Percentiles rank a stretch among this genome's conserved stretches.
Conservation (phyloP, 371 early-diverging fungal genomes). For the Synchytrium microbalum region DNA sequence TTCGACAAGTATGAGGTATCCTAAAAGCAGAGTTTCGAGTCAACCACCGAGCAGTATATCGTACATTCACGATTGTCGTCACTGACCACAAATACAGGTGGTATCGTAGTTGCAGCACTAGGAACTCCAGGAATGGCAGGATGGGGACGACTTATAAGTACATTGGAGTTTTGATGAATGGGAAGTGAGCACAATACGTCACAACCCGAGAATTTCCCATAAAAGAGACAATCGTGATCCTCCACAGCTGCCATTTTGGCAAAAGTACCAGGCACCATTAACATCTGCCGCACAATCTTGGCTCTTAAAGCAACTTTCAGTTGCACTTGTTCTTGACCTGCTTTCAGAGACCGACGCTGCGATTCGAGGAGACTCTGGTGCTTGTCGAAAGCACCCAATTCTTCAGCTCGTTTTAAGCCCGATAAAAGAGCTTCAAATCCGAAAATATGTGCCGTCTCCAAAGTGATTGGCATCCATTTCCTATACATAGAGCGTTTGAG, state of each 20-base stretch:
- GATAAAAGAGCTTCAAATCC: constrained; percentile 30
- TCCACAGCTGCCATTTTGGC: constrained; percentile 7
- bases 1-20: constrained; percentile 37
- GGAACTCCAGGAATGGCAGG: constrained; percentile 47
- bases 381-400: constrained; percentile 16
- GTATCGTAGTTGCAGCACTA: constrained; percentile 32
- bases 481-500: constrained; percentile 11
- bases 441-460: constrained; percentile 33
- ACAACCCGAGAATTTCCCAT: not conserved
- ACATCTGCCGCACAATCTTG: constrained; percentile 33
- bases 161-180: constrained; percentile 38
- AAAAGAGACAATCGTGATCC: not conserved
- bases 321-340: constrained; percentile 9
- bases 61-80: not conserved
- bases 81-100: constrained; percentile 39
- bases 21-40: constrained; percentile 16
- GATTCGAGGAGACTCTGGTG: not conserved
- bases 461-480: constrained; percentile 42
- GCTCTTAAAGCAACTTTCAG: constrained; percentile 32
- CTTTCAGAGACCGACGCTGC: not conserved
- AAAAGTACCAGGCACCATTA: constrained; percentile 37
- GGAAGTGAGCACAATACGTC: constrained; percentile 35
- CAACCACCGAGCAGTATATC: too few species aligned
- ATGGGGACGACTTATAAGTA: constrained; percentile 34
- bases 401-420: constrained; percentile 27